Percentiles rank a stretch among this genome's conserved stretches.
These are phyloP conservation scores for Calocera viscosa DNA, from an alignment of 768 basidiomycete genomes.

Conservation along the genomic window DNA sequence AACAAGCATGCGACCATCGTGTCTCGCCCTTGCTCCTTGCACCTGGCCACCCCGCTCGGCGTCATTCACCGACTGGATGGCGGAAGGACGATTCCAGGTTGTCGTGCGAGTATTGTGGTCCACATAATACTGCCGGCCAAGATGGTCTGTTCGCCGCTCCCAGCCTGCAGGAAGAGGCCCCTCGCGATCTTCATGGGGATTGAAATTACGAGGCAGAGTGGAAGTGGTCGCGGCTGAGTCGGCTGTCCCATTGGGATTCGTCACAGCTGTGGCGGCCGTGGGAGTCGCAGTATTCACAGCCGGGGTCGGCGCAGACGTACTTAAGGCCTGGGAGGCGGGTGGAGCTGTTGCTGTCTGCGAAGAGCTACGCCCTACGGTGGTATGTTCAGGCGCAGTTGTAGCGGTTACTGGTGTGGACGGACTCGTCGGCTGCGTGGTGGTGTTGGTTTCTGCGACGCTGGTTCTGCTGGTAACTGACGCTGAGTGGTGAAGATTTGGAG, in stretches of 20 bases:
- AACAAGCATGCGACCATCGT: slow-evolving; percentile 67
- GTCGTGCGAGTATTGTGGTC: slow-evolving; percentile 97
- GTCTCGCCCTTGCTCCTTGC: slow-evolving; percentile 76
- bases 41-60: slow-evolving; percentile 45
- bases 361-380: background rate
- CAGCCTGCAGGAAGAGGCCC: slow-evolving; percentile 84
- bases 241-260: slow-evolving; percentile 26
- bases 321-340: background rate
- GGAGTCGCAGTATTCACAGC: slow-evolving; percentile 14
- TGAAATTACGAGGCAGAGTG: slow-evolving; percentile 60
- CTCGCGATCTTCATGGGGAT: slow-evolving; percentile 87
- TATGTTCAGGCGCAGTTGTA: background rate
- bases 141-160: slow-evolving; percentile 94
- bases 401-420: background rate
- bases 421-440: background rate
- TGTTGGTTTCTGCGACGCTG: background rate
- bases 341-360: background rate
- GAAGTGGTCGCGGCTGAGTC: slow-evolving; percentile 35
- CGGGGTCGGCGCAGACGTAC: slow-evolving; percentile 17
- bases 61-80: slow-evolving; percentile 60
- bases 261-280: slow-evolving; percentile 15
- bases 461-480: slow-evolving; percentile 11
- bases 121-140: slow-evolving; percentile 94
- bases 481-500: slow-evolving; percentile 6
- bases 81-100: slow-evolving; percentile 89